phyloP scores from a whole-genome alignment of 1,139 yeast species.

The Yamadazyma kanchanaburiensis region DNA sequence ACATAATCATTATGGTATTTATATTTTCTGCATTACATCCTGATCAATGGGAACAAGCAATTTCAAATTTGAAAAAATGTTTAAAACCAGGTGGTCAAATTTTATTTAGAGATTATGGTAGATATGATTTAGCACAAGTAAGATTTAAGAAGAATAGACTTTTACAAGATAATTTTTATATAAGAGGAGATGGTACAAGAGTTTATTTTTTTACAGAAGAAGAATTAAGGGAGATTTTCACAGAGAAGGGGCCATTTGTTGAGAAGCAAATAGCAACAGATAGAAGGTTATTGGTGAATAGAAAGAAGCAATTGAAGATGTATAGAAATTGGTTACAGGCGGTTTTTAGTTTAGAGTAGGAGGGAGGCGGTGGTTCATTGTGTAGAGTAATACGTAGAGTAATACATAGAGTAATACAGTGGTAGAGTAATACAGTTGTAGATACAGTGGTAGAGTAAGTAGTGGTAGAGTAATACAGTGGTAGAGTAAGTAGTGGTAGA shows the following conservation, averaged over 20 bases:
- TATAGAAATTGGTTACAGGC: conserved; percentile 97
- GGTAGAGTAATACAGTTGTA: too few relatives aligned
- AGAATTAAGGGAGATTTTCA: conserved; percentile 75
- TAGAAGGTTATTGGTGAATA: conserved; percentile 82
- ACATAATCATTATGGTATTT: conserved; percentile 88
- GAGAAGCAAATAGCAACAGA: conserved; percentile 85
- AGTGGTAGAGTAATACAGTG: too few relatives aligned
- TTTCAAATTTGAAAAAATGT: conserved; percentile 61
- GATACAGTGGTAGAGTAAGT: too few relatives aligned
- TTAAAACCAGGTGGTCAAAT: conserved; percentile 92
- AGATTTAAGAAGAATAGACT: conserved; percentile 87
- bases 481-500: too few relatives aligned
- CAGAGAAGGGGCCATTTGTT: conserved; percentile 52
- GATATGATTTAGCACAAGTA: conserved; percentile 94
- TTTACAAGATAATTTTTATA: conserved; percentile 88
- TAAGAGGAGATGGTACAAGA: conserved; percentile 96
- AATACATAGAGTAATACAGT: too few relatives aligned
- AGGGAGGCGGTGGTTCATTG: too few relatives aligned
- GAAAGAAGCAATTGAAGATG: conserved; percentile 92
- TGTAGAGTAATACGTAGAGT: too few relatives aligned
- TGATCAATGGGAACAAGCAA: conserved; percentile 82
- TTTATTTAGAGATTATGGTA: conserved; percentile 89
- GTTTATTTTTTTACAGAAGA: conserved; percentile 96
- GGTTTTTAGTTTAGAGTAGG: conserved; percentile 46
- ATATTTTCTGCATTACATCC: conserved; percentile 93